A percentile compares a stretch with the other conserved stretches of the same genome.
phyloP scores from a whole-genome alignment of 331 rosid species.

The Pyrus hybrid region DNA sequence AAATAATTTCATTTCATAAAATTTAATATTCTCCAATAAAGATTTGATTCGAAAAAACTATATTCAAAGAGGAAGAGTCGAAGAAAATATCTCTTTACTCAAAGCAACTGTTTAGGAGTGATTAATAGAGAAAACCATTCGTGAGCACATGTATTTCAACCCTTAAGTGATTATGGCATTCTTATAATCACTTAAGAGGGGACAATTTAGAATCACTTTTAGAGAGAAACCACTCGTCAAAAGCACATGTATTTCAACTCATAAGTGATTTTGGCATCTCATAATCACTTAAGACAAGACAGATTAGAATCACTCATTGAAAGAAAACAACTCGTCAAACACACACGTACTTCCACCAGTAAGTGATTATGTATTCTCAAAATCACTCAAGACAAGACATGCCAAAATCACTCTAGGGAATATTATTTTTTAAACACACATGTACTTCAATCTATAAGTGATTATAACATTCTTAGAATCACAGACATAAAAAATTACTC shows the following conservation, averaged over 20 bases:
- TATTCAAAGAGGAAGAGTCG: neutral
- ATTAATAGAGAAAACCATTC: neutral
- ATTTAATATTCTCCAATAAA: neutral
- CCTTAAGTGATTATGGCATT: too few relatives aligned
- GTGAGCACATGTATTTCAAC: too few relatives aligned
- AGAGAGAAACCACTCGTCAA: neutral
- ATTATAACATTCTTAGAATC: too few relatives aligned
- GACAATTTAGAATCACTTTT: too few relatives aligned
- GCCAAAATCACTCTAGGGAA: too few relatives aligned
- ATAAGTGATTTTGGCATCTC: neutral
- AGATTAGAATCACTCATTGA: too few relatives aligned
- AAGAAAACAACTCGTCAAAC: neutral
- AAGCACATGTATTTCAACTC: neutral
- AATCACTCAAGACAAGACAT: too few relatives aligned
- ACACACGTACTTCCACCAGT: too few relatives aligned
- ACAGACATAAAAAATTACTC: neutral
- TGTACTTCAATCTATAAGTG: too few relatives aligned
- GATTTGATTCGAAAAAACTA: neutral
- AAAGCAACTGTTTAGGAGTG: neutral
- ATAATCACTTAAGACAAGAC: too few relatives aligned
- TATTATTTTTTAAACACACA: neutral
- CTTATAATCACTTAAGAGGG: neutral
- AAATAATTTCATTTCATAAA: neutral
- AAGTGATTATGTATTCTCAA: neutral
- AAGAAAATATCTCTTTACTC: too few relatives aligned